Base-by-base conservation (phyloP, 345 rosid genomes). In the Odontarrhena argentea region DNA sequence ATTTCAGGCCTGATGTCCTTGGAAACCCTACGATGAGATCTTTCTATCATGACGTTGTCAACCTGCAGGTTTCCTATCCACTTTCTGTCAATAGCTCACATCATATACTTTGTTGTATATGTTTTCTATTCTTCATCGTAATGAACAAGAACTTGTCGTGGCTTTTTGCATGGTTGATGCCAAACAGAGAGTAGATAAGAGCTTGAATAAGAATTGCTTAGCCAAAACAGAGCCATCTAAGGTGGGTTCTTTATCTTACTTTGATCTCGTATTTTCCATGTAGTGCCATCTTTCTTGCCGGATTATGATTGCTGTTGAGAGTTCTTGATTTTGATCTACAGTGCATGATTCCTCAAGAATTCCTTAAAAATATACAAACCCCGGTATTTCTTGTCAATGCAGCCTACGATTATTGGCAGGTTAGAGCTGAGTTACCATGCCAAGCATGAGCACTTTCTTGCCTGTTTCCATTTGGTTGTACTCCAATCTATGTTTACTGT, bases 361-460 rank as follows among this genome's bases (percentile, higher is more conserved):
- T 90, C 59, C 43, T 85, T n/a, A 81, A 82, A 76, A 76, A 77
- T 60, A 75, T 80, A 49, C 81, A 24, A 72, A 93, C 89, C n/a
- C 91, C 96, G 0, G 49, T 90, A 22, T 90, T 93, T 78, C 61
- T 93, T 48, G 83, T 90, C 80, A 84, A 93, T 32, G 81, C 97
- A 52, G 90, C 96, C 60, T 90, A 90, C 69, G 98, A 93, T 70
- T 86, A 65, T 77, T 93, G 98, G 98, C 98, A 93, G 92, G 98
- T 93, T 74, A 73, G 56, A 35, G 58, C 55, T 42, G 56, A 35
- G 58, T 58, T 42, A 28, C 8, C 28, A 53, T 9, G 11, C 37
- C 35, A 43, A 54, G 12, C 55, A 35, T 25, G 5, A 53, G 4
- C 3, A 42, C 38, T 32, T 24, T 18, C 22, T 57, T 1, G 42